phyloP scores from a whole-genome alignment of 2,329 filamentous ascomycete species.

The Beauveria caledonica region DNA sequence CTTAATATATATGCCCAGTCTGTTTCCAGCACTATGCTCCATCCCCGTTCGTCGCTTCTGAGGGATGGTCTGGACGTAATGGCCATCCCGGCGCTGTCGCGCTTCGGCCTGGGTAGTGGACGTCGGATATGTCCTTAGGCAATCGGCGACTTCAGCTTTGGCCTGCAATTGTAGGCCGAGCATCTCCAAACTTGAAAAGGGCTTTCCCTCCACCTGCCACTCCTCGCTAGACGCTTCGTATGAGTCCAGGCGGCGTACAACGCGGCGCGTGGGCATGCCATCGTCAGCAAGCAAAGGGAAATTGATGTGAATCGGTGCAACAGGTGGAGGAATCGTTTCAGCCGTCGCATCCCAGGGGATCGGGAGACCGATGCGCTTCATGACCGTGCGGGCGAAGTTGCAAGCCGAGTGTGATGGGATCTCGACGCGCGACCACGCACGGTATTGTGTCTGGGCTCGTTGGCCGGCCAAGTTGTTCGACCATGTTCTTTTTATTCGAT shows the following conservation, averaged over 20 bases:
- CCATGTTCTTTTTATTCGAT: conserved; percentile 17
- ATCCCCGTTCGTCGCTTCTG: conserved; percentile 21
- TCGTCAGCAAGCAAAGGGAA: background rate
- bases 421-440: conserved; percentile 26
- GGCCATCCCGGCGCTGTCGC: conserved; percentile 2
- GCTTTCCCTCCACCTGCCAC: conserved; percentile 5
- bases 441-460: conserved; percentile 16
- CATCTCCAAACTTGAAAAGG: conserved; percentile 14
- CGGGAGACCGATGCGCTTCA: conserved; percentile 24
- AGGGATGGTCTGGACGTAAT: conserved; percentile 17
- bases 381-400: conserved; percentile 20
- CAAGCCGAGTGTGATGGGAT: conserved; percentile 18
- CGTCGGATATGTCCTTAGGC: conserved; percentile 5
- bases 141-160: conserved; percentile 21
- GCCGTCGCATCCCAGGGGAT: conserved; percentile 3
- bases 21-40: conserved; percentile 20
- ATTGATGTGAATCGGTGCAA: background rate
- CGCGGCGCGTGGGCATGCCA: conserved; percentile 8
- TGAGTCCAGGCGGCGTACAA: conserved; percentile 7
- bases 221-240: conserved; percentile 8
- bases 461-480: conserved; percentile 16
- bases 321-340: background rate
- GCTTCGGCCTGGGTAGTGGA: background rate
- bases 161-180: conserved; percentile 18
- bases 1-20: conserved; percentile 18